phyloP scores from a whole-genome alignment of 768 basidiomycete species.

The Leccinellum rugosiceps region DNA sequence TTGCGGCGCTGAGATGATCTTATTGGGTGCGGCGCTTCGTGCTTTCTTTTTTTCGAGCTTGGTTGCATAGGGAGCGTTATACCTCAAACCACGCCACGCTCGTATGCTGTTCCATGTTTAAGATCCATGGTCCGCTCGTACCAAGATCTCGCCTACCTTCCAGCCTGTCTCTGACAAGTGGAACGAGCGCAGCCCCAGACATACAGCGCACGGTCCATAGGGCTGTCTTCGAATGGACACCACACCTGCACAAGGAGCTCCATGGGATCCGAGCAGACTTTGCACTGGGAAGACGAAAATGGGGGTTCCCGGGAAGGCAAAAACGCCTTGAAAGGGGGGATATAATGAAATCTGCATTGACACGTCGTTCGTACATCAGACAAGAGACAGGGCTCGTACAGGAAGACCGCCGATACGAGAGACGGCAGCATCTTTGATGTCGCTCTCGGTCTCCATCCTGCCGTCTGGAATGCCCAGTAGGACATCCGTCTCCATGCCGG shows the following conservation, averaged over 20 bases:
- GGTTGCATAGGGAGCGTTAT: slow-evolving; percentile 70
- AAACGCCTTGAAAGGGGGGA: slow-evolving; percentile 62
- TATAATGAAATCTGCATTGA: slow-evolving; percentile 44
- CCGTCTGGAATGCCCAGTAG: slow-evolving; percentile 83
- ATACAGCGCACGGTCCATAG: slow-evolving; percentile 81
- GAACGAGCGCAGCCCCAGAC: slow-evolving; percentile 77
- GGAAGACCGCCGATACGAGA: slow-evolving; percentile 89
- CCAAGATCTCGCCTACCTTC: slow-evolving; percentile 57
- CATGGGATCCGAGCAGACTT: slow-evolving; percentile 68
- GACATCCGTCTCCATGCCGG: slow-evolving; percentile 67
- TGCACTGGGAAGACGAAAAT: slow-evolving; percentile 65
- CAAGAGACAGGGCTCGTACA: slow-evolving; percentile 60
- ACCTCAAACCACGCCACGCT: slow-evolving; percentile 74
- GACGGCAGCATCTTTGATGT: slow-evolving; percentile 73
- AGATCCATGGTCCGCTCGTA: slow-evolving; percentile 8
- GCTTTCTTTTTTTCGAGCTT: slow-evolving; percentile 61
- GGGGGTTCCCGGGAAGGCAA: slow-evolving; percentile 61
- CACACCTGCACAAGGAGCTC: slow-evolving; percentile 83
- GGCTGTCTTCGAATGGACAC: slow-evolving; percentile 85
- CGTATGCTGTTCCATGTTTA: slow-evolving; percentile 51
- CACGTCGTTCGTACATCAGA: slow-evolving; percentile 43
- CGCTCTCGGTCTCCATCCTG: slow-evolving; percentile 48
- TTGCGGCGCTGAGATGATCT: slow-evolving; percentile 32
- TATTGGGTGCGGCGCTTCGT: slow-evolving; percentile 37
- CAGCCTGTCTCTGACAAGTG: slow-evolving; percentile 69